Conservation (phyloP, 139 green algal genomes). For the Coccomyxa sp. region DNA sequence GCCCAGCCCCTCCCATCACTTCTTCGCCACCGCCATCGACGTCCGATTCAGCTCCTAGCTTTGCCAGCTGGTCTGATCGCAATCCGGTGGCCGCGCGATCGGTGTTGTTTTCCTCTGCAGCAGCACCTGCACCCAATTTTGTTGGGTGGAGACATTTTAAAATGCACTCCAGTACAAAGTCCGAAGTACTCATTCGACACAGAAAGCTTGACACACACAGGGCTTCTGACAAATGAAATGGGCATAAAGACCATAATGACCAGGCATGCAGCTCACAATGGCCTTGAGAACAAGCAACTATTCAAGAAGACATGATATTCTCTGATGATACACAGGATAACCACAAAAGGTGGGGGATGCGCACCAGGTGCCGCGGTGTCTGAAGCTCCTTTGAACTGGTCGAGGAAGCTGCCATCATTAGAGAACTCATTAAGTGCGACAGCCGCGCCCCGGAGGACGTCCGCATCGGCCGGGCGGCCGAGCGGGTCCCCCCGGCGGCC, state of each 20-base stretch:
- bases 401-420: constrained; percentile 71
- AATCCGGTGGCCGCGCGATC: neutral
- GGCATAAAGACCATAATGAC: no score
- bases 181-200: no score
- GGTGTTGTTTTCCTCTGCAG: neutral
- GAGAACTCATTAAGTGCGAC: constrained; percentile 60
- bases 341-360: no score
- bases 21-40: neutral
- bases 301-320: no score
- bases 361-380: no score
- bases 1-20: neutral
- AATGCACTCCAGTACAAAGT: no score
- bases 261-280: no score
- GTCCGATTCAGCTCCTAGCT: neutral
- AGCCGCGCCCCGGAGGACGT: constrained; percentile 23
- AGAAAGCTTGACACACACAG: no score
- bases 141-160: no score
- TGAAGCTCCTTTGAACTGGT: constrained; percentile 24
- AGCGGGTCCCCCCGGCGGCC: constrained; percentile 3
- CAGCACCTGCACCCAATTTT: neutral
- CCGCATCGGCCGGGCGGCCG: constrained; percentile 3
- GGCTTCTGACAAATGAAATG: no score
- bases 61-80: neutral
- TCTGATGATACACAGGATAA: no score
- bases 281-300: no score